phyloP scores from a whole-genome alignment of 495 filamentous ascomycete species.

The Letharia columbiana region DNA sequence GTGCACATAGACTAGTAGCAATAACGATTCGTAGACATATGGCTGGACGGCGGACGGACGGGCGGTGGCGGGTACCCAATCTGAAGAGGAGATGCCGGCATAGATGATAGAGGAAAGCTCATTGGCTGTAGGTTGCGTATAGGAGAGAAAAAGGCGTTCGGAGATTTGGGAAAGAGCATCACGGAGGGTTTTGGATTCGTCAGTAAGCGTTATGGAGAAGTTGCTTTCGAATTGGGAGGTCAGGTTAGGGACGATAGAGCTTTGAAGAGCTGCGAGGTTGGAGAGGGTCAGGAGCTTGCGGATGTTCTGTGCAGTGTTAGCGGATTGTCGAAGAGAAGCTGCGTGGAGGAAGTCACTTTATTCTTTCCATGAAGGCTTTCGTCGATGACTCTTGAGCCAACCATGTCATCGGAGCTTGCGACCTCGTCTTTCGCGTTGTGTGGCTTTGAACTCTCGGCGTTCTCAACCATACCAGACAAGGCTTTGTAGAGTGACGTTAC shows the following conservation, averaged over 20 bases:
- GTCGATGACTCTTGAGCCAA: background rate
- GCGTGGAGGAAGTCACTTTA: constrained; percentile 48
- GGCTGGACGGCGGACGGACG: constrained; percentile 69
- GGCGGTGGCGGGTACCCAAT: constrained; percentile 57
- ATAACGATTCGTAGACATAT: constrained; percentile 80
- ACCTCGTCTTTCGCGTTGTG: constrained; percentile 50
- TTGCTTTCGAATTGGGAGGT: constrained; percentile 78
- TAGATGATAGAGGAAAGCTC: constrained; percentile 54
- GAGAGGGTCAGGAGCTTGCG: constrained; percentile 87
- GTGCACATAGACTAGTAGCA: constrained; percentile 79
- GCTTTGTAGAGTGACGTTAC: constrained; percentile 87
- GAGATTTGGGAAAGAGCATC: constrained; percentile 88
- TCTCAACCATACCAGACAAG: constrained; percentile 89
- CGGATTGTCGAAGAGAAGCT: background rate
- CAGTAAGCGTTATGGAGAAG: constrained; percentile 84
- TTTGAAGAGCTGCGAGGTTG: constrained; percentile 72
- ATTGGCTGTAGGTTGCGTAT: constrained; percentile 64
- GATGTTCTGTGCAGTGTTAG: constrained; percentile 52
- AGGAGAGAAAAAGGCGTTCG: constrained; percentile 78
- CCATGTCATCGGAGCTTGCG: constrained; percentile 17
- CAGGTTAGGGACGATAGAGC: constrained; percentile 70
- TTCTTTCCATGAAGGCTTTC: constrained; percentile 31
- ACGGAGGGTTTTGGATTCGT: constrained; percentile 80
- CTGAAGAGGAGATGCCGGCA: constrained; percentile 57
- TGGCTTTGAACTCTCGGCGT: constrained; percentile 65